Conservation (phyloP, 805 yeast genomes). For the Metschnikowia matae region DNA sequence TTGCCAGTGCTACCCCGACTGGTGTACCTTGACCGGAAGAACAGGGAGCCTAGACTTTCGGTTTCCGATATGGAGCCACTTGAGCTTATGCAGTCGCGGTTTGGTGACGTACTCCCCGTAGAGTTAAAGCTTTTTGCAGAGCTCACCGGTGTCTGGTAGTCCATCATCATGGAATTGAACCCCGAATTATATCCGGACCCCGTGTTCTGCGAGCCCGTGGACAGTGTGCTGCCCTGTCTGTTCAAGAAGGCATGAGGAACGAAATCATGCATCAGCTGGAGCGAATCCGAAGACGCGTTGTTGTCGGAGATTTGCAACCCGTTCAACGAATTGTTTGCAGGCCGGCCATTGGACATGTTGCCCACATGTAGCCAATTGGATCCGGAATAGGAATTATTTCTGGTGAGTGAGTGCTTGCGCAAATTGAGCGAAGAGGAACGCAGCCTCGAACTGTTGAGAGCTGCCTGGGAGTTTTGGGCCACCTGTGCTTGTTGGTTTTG, state of each 20-base stretch:
- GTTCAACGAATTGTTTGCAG: slow-evolving; percentile 22
- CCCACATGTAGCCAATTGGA: slow-evolving; percentile 44
- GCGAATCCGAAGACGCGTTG: slow-evolving; percentile 35
- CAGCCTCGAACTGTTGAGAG: slow-evolving; percentile 24
- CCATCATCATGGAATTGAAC: slow-evolving; percentile 38
- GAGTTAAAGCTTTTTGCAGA: slow-evolving; percentile 32
- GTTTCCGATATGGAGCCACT: slow-evolving; percentile 19
- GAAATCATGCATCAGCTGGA: slow-evolving; percentile 42
- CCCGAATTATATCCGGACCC: slow-evolving; percentile 8
- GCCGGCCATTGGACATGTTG: slow-evolving; percentile 27
- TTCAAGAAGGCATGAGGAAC: slow-evolving; percentile 40
- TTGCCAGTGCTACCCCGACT: slow-evolving; percentile 16
- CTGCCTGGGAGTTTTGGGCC: slow-evolving; percentile 8
- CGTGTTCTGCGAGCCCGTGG: slow-evolving; percentile 11
- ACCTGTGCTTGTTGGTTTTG: slow-evolving; percentile 12
- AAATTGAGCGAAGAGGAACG: slow-evolving; percentile 35
- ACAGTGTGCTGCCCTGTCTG: slow-evolving; percentile 23
- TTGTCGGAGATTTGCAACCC: slow-evolving; percentile 19
- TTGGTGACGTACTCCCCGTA: slow-evolving; percentile 16
- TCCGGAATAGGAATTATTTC: slow-evolving; percentile 36
- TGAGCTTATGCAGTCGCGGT: slow-evolving; percentile 4
- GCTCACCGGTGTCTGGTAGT: slow-evolving; percentile 38
- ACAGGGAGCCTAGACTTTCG: slow-evolving; percentile 27
- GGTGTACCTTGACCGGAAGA: slow-evolving; percentile 12
- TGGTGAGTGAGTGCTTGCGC: slow-evolving; percentile 41